These are phyloP conservation scores for Knufia petricola DNA, from an alignment of 2,329 filamentous ascomycete species.

Conservation along the genomic window DNA sequence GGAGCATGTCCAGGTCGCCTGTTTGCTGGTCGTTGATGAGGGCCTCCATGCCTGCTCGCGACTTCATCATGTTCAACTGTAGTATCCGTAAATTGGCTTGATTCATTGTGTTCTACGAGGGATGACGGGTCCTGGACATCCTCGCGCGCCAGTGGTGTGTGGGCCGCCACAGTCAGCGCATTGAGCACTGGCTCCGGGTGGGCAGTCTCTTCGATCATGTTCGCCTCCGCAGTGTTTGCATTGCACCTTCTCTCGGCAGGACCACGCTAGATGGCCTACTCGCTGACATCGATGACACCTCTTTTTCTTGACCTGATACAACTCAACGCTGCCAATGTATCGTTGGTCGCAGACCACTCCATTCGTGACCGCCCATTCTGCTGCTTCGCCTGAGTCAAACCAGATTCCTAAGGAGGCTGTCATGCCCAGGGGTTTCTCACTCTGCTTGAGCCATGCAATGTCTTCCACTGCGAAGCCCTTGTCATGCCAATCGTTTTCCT, in stretches of 20 bases:
- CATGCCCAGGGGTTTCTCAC: constrained; percentile 20
- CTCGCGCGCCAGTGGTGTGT: neutral
- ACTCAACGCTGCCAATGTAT: constrained; percentile 21
- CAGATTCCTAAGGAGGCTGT: constrained; percentile 23
- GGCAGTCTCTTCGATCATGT: constrained; percentile 20
- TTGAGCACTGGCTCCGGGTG: constrained; percentile 14
- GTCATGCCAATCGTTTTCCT: constrained; percentile 18
- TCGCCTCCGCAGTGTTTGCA: constrained; percentile 21
- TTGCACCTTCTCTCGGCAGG: constrained; percentile 19
- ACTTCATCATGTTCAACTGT: constrained; percentile 24
- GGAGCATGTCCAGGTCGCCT: constrained; percentile 21
- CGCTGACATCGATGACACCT: constrained; percentile 20
- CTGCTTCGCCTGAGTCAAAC: constrained; percentile 22
- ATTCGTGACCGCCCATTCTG: constrained; percentile 20
- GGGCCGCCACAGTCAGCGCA: constrained; percentile 18
- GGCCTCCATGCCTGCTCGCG: constrained; percentile 21
- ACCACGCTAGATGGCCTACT: constrained; percentile 23
- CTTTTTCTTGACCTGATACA: constrained; percentile 16
- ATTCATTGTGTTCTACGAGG: constrained; percentile 10
- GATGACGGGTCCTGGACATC: neutral
- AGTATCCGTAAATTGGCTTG: constrained; percentile 12
- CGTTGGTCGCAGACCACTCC: constrained; percentile 14
- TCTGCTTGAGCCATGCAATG: constrained; percentile 20
- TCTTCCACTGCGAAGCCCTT: constrained; percentile 22
- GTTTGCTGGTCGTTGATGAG: constrained; percentile 24